A percentile compares a stretch with the other conserved stretches of the same genome.
Evolutionary conservation across 257 asterid species (phyloP).

Genomic region (Fraxinus excelsior): DNA sequence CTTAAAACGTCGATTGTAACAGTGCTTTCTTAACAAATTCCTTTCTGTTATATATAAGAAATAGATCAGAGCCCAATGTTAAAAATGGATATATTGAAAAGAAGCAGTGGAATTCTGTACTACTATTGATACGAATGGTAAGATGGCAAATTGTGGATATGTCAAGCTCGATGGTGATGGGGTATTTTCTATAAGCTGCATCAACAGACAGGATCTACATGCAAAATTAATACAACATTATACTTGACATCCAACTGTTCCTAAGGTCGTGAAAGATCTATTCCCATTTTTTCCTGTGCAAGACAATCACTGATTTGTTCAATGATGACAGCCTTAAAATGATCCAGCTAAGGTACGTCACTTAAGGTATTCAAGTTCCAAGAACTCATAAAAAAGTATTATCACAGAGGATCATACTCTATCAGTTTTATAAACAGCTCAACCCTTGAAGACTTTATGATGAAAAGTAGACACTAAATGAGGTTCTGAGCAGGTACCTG

Average conservation of each 20-base stretch:
- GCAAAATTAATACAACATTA: not conserved
- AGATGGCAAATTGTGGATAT: not conserved
- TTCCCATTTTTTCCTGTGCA: not conserved
- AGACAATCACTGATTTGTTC: not conserved
- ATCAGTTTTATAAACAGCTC: not conserved
- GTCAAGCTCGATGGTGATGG: not conserved
- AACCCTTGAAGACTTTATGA: not conserved
- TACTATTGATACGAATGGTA: not conserved
- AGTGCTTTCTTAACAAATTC: not conserved
- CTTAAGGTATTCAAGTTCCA: not conserved
- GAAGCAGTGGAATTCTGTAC: not conserved
- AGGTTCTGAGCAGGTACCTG: slow-evolving; percentile 48
- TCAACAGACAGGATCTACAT: not conserved
- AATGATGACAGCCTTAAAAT: not conserved
- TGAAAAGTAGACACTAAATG: not conserved
- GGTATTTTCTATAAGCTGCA: not conserved
- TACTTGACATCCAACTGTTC: not conserved
- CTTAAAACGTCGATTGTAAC: not conserved
- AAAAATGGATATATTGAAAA: not conserved
- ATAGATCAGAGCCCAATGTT: not conserved
- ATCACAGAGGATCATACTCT: not conserved
- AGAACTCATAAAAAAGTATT: not conserved
- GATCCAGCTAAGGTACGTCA: not conserved
- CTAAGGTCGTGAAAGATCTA: not conserved
- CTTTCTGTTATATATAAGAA: too few relatives aligned